Evolutionary conservation across 148 eudicot genomes (phyloP), one percentile per base, ranked within the genome.

Genomic region (Talinum fruticosum): DNA sequence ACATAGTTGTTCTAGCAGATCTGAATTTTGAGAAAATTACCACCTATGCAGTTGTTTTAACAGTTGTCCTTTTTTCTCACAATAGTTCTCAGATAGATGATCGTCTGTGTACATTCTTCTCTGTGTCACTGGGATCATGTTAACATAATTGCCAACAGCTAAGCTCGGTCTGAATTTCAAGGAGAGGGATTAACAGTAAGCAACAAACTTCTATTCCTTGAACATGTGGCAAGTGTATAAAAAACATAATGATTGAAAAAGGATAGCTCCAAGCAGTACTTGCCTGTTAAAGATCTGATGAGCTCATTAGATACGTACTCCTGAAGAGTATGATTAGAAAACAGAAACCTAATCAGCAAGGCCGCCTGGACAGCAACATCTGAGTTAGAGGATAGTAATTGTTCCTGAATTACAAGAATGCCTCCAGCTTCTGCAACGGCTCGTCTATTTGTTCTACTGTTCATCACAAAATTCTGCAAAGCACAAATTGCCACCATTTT

Each of bases 391-490:
- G 95, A 89, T 41, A 85, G 71, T 57, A 93, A 75, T 81, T 88
- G 80, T 70, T 90, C 95, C 81, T 89, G 95, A 71, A 93, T 78
- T 34, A 90, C 87, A 69, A 88, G 81, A 64, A 93, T 81, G n/a
- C 97, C 97, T 53, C 97, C 97, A 23, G 94, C 94, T 81, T 92
- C 97, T 28, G 97, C 97, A 80, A 92, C 87, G 74, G 92, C 91
- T 72, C 93, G 89, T 82, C 90, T 87, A 79, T 93, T 93, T 57
- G 93, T 84, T 81, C 95, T 79, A 84, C 95, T 90, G 33, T 74
- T 86, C 91, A 89, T 88, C 53, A 90, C 93, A 79, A 90, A 88
- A 76, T 93, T 93, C 74, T 93, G 95, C 79, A 93, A 84, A 26
- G 97, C 97, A 85, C 97, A 93, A 68, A 93, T 76, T 30, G 95